Evolutionary conservation across 2,329 filamentous ascomycete species (phyloP), one percentile per base, ranked within the genome.

Genomic region (Exophiala viscosa): DNA sequence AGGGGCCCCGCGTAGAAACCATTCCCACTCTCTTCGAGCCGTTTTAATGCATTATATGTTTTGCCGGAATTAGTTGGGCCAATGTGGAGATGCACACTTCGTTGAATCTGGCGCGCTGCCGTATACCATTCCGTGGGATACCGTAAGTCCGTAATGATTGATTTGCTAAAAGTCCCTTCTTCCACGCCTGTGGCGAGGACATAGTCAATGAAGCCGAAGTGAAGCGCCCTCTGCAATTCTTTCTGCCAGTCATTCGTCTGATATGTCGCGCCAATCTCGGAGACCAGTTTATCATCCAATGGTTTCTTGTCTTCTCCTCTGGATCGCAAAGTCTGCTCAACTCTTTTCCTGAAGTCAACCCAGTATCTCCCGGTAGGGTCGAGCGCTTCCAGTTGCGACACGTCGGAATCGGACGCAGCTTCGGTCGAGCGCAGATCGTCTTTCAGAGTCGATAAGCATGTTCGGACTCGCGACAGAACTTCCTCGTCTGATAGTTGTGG

Each of bases 11-110:
- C 90, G 67, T 97, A 99, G 45, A 96, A 84, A 35, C 93, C 93
- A 7, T 77, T 79, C 28, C 84, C 78, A 2, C 86, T 85, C 45
- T 82, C 76, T 67, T 96, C 89, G 9, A 99, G 78, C 10, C 87
- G 84, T 70, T 95, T 86, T 58, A 99, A 73, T 0, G 93, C 95
- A 66, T 90, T 87, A 67, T 97, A 99, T 0, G 95, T 99, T 76
- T 99, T 99, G 52, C 93, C 93, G 0, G 93, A 97, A 69, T 99
- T 99, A 2, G 93, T 99, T 1, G 93, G 93, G 0, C 93, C 93
- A 45, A 99, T 90, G 64, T 99, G 93, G 15, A 99, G 76, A 72
- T 97, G 90, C 36, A 99, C 80, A 0, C 83, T 92, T 40, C 93
- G 80, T 64, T 91, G 88, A 62, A 93, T 76, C 41, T 82, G 78